These are phyloP conservation scores for Dendrobium nobile DNA, from an alignment of 106 monocot genomes.

Conservation along the genomic window DNA sequence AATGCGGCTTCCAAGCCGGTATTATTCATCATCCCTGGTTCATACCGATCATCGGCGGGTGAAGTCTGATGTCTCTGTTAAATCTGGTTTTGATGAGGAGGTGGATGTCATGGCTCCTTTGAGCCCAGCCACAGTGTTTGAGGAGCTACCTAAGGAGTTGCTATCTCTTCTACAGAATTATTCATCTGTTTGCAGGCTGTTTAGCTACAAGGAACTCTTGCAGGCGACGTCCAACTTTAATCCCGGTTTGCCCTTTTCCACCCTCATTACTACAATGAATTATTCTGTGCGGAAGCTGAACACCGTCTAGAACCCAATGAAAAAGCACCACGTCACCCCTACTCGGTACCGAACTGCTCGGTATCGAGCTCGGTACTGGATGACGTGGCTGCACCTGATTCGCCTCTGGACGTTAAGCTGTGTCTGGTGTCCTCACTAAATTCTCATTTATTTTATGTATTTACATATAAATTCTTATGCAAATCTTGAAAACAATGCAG, in stretches of 20 bases:
- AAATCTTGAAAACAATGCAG: slow-evolving; percentile 17
- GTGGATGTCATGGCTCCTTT: slow-evolving; percentile 2
- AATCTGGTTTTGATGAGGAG: slow-evolving; percentile 3
- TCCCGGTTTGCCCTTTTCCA: slow-evolving; percentile 21
- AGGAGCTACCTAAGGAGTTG: slow-evolving; percentile 33
- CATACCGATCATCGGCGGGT: slow-evolving; percentile 21
- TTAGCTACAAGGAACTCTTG: slow-evolving; percentile 51
- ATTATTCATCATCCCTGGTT: slow-evolving; percentile 15
- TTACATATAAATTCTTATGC: slow-evolving; percentile 2
- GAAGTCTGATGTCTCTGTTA: neutral
- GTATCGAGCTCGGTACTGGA: too few relatives aligned
- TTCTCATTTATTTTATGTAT: neutral
- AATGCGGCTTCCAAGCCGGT: slow-evolving; percentile 45
- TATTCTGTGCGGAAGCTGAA: too few relatives aligned
- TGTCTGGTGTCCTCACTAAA: too few relatives aligned
- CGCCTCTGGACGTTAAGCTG: too few relatives aligned
- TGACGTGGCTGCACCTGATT: too few relatives aligned
- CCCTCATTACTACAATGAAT: too few relatives aligned
- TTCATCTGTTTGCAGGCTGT: slow-evolving; percentile 49
- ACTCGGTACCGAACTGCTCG: too few relatives aligned
- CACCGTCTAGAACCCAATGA: too few relatives aligned
- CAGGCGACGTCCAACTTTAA: slow-evolving; percentile 63
- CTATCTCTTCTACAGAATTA: slow-evolving; percentile 42
- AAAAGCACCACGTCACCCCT: too few relatives aligned
- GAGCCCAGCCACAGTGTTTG: neutral